phyloP scores from a whole-genome alignment of 1,139 yeast genomes.

The Geotrichum carabidarum region DNA sequence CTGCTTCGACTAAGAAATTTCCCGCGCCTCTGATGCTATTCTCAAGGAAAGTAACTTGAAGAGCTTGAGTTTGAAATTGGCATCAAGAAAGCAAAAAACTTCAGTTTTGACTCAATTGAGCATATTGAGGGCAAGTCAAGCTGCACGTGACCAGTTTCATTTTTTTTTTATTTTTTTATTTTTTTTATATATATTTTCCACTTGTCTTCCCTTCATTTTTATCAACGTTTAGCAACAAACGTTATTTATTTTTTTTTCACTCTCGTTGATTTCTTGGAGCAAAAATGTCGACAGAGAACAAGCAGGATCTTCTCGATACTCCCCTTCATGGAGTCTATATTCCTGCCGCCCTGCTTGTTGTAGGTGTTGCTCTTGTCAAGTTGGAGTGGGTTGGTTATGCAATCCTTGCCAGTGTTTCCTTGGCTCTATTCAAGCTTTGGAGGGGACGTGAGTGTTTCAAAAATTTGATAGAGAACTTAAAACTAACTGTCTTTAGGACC shows the following conservation, averaged over 20 bases:
- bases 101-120: too few species aligned
- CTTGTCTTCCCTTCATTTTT: background rate
- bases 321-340: constrained; percentile 36
- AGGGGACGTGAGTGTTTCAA: constrained; percentile 27
- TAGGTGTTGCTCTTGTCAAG: constrained; percentile 33
- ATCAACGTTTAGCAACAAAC: background rate
- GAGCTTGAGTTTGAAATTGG: too few species aligned
- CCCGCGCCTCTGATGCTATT: too few species aligned
- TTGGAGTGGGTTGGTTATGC: constrained; percentile 29
- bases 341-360: constrained; percentile 33
- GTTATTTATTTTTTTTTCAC: background rate
- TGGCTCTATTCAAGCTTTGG: constrained; percentile 31
- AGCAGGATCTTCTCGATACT: constrained; percentile 25
- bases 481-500: constrained; percentile 3
- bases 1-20: too few species aligned
- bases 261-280: background rate
- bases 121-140: too few species aligned
- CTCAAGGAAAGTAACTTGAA: too few species aligned
- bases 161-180: background rate
- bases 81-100: too few species aligned
- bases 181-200: background rate
- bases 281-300: constrained; percentile 7
- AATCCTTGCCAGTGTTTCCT: constrained; percentile 25
- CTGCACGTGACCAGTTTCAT: background rate
- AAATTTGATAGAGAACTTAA: background rate